phyloP scores from a whole-genome alignment of 1,284 basidiomycete species.

The Ganoderma leucocontextum region DNA sequence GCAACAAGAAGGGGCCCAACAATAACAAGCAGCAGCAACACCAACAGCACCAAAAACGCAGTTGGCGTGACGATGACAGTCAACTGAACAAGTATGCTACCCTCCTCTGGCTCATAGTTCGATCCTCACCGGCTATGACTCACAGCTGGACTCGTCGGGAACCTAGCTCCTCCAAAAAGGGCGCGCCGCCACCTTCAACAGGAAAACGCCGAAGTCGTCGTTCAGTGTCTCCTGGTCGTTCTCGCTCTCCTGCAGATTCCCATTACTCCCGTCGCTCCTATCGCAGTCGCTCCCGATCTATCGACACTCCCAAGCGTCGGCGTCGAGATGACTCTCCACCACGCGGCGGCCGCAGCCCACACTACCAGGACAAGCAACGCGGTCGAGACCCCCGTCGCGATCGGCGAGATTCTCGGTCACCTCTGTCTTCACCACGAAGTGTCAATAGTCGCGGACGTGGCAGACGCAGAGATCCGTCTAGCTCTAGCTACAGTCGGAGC shows the following conservation, averaged over 20 bases:
- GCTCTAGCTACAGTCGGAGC: slow-evolving; percentile 46
- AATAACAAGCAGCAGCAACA: slow-evolving; percentile 47
- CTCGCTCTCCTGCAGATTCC: slow-evolving; percentile 68
- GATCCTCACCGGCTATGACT: background rate
- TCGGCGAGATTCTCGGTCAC: slow-evolving; percentile 38
- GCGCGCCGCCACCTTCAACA: slow-evolving; percentile 23
- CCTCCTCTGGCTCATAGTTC: background rate
- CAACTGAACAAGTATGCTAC: slow-evolving; percentile 72
- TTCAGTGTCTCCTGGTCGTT: slow-evolving; percentile 56
- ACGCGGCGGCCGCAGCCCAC: slow-evolving; percentile 47
- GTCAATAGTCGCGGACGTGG: slow-evolving; percentile 40
- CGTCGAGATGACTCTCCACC: slow-evolving; percentile 58
- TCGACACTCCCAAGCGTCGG: slow-evolving; percentile 59
- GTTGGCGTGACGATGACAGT: slow-evolving; percentile 70
- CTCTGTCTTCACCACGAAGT: slow-evolving; percentile 36
- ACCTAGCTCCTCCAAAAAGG: slow-evolving; percentile 26
- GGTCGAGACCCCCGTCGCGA: slow-evolving; percentile 34
- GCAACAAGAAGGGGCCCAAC: slow-evolving; percentile 45
- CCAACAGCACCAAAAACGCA: slow-evolving; percentile 49
- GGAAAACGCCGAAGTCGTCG: slow-evolving; percentile 41
- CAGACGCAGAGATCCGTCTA: slow-evolving; percentile 41
- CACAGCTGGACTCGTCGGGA: slow-evolving; percentile 47
- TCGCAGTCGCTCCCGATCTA: slow-evolving; percentile 67
- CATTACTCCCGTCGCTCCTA: slow-evolving; percentile 71
- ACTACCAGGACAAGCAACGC: slow-evolving; percentile 33